phyloP scores from a whole-genome alignment of 1,139 yeast species.

The Yamadazyma jaroonii region DNA sequence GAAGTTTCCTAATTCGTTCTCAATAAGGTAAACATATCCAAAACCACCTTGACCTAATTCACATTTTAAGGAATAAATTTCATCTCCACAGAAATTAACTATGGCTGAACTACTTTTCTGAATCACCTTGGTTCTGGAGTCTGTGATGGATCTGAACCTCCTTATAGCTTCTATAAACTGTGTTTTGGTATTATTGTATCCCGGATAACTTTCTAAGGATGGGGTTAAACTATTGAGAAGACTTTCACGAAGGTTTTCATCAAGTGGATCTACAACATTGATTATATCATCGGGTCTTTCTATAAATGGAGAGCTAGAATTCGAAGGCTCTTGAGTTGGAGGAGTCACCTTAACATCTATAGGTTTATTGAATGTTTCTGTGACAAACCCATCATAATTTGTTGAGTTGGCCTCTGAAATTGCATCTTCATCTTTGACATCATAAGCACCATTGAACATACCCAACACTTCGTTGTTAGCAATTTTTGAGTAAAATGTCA shows the following conservation, averaged over 20 bases:
- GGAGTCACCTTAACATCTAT: slow-evolving; percentile 22
- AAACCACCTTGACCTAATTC: slow-evolving; percentile 79
- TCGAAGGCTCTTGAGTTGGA: slow-evolving; percentile 19
- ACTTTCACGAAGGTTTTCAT: slow-evolving; percentile 19
- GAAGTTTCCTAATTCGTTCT: slow-evolving; percentile 54
- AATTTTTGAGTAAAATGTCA: slow-evolving; percentile 71
- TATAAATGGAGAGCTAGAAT: slow-evolving; percentile 47
- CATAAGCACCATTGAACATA: slow-evolving; percentile 71
- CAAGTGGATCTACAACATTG: slow-evolving; percentile 29
- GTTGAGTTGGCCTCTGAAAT: slow-evolving; percentile 25
- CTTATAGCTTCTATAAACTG: slow-evolving; percentile 20
- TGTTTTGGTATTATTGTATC: slow-evolving; percentile 21
- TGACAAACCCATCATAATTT: slow-evolving; percentile 50
- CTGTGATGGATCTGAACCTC: slow-evolving; percentile 35
- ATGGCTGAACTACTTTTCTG: slow-evolving; percentile 40
- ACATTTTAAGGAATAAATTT: slow-evolving; percentile 53
- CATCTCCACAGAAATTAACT: slow-evolving; percentile 50
- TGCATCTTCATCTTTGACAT: slow-evolving; percentile 26
- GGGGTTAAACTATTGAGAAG: slow-evolving; percentile 24
- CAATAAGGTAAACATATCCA: slow-evolving; percentile 76
- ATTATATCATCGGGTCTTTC: slow-evolving; percentile 30
- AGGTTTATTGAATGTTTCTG: slow-evolving; percentile 41
- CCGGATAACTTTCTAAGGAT: slow-evolving; percentile 27
- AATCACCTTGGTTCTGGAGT: slow-evolving; percentile 30
- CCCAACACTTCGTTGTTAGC: slow-evolving; percentile 73